Percentiles rank a stretch among this genome's conserved stretches.
Conservation (phyloP, 352 stramenopile genomes). For the Phytophthora chlamydospora region DNA sequence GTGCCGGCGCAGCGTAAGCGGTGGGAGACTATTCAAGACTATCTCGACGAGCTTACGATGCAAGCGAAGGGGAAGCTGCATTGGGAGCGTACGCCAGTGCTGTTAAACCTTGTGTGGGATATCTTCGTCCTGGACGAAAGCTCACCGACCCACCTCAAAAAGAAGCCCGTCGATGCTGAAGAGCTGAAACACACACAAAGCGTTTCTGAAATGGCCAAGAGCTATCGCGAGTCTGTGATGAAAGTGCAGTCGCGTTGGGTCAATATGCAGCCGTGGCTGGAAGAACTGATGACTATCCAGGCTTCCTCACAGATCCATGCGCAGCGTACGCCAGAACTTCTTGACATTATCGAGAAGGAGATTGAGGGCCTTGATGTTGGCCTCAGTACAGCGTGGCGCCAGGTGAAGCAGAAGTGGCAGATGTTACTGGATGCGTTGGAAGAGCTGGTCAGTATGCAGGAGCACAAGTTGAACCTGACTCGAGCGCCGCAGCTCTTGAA, state of each 20-base stretch:
- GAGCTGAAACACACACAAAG: conserved; percentile 43
- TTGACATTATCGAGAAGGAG: conserved; percentile 49
- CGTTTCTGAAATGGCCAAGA: conserved; percentile 41
- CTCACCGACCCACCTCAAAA: conserved; percentile 14
- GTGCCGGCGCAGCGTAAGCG: conserved; percentile 64
- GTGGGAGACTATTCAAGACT: conserved; percentile 63
- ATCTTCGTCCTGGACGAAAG: conserved; percentile 60
- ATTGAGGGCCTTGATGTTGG: conserved; percentile 73
- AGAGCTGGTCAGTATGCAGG: conserved; percentile 62
- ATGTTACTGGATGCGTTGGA: conserved; percentile 53
- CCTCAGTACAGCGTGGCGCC: conserved; percentile 61
- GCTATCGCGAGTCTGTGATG: conserved; percentile 58
- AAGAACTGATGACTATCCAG: conserved; percentile 69
- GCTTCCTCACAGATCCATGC: conserved; percentile 55
- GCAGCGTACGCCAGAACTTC: conserved; percentile 50
- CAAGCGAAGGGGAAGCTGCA: conserved; percentile 61
- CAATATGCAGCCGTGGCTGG: conserved; percentile 67
- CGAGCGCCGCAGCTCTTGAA: conserved; percentile 60
- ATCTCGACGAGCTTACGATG: conserved; percentile 57
- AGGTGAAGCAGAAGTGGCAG: conserved; percentile 67
- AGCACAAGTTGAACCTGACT: conserved; percentile 64
- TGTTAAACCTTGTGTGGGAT: conserved; percentile 76
- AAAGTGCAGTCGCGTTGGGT: conserved; percentile 70
- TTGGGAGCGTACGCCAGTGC: conserved; percentile 65
- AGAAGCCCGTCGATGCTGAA: conserved; percentile 16